Evolutionary conservation across 352 stramenopile genomes (phyloP), one percentile per base, ranked within the genome.

Genomic region (Aphanomyces euteiches): DNA sequence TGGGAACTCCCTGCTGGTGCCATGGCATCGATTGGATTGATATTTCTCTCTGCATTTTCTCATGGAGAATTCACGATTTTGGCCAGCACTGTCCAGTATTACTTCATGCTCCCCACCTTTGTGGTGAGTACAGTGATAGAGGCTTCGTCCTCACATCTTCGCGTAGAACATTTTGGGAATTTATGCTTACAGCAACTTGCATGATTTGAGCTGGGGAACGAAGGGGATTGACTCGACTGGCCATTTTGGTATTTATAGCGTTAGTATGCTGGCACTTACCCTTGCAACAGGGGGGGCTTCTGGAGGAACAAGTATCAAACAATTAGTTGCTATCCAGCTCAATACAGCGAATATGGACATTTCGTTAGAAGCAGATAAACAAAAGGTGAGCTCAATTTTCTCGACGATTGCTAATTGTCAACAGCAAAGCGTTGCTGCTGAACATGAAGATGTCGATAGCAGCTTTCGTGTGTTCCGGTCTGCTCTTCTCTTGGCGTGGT

Each of bases 391-490:
- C n/a, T 61, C 19, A 3, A 8, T 41, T 12, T 39, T 37, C 43
- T 13, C 19, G 41, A 61, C 36, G 13, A 3, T 58, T 19, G 8
- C 21, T 58, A 36, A 40, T 61, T 13, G 34, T 61, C 28, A 28
- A 28, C 28, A 61, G 54, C 54, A 61, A 61, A 71, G 72, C 2
- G 71, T 60, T 2, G 66, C 72, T 6, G 40, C 56, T 3, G 79
- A 82, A 64, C 79, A 83, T 45, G 77, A 85, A 57, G 75, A 85
- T 63, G 73, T 82, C 43, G 77, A 81, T 72, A 85, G 80, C 72
- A 80, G 76, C 19, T 81, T 83, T 56, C 72, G 73, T 0, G 75
- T 77, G 0, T 85, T 85, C 65, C 74, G 75, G 10, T 83, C 79
- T 21, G 72, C 73, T 0, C 59, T 85, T 17, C 71, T 85, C 54